Evolutionary conservation across 2,329 filamentous ascomycete species (phyloP), one percentile per base, ranked within the genome.

Genomic region (Xylariaceae sp.): DNA sequence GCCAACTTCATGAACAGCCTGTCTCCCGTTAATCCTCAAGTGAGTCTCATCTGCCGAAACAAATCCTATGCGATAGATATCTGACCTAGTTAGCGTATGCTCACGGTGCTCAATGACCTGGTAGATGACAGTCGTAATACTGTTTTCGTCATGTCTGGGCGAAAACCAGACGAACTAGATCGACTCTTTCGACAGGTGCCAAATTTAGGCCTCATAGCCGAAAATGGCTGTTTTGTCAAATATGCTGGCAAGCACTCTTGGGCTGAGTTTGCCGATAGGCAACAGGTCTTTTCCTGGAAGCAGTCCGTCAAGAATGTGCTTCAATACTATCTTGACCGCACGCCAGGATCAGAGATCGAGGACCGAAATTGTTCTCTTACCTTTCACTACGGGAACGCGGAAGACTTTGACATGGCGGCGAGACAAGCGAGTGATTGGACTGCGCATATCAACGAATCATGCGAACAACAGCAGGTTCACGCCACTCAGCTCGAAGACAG

Each of bases 391-490:
- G 88, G 89, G 67, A 86, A 85, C 48, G 87, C 88, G 1, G 88
- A 90, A 50, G 90, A 97, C 66, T 82, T 82, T 52, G 83, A 87
- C 47, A 80, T 82, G 19, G 92, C 92, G 0, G 79, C 82, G 52
- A 85, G 90, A 17, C 88, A 92, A 63, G 93, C 91, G 0, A 88
- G 87, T 17, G 93, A 97, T 67, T 96, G 91, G 65, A 90, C 90
- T 0, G 92, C 89, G 56, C 92, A 97, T 64, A 94, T 97, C 76
- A 97, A 97, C 66, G 92, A 96, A 66, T 89, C 90, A 0, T 96
- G 91, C 67, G 87, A 90, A 66, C 83, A 81, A 50, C 89, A 95
- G 70, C 82, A 85, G 31, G 88, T 97, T 5, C 90, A 91, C 47
- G 93, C 93, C 5, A 82, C 96, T 16, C 87, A 89, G 1, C 76